Evolutionary conservation across 2,329 filamentous ascomycete genomes (phyloP), one percentile per base, ranked within the genome.

Genomic region (Raffaelea deltoideospora): DNA sequence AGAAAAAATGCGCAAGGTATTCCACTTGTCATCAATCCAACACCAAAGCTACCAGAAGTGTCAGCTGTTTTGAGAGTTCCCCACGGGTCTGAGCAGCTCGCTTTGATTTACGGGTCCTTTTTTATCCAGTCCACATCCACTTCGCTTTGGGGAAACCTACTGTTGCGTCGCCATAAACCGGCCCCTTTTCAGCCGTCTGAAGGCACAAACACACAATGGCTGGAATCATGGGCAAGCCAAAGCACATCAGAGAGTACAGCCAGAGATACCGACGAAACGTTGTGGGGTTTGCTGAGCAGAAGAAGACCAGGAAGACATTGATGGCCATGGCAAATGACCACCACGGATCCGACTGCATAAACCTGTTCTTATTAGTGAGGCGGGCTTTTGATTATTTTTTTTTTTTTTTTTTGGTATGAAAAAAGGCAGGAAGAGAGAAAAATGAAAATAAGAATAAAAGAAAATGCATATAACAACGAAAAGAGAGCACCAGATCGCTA

Each of bases 241-340:
- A 90, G 52, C 79, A 84, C 33, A 76, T 57, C 2, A 76, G 35
- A 27, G 76, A 65, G 51, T 88, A 88, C 34, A 75, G 64, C 67
- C 77, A 82, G 48, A 78, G 69, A 52, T 80, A 80, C 33, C 69
- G 68, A n/a, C 70, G 67, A 49, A 86, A 85, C 35, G 79, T 76
- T 8, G 76, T 77, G 1, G 70, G 69, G 33, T 63, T 71, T 33
- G 65, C 63, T n/a, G 66, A 61, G 45, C 66, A 67, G 54, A 73
- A 75, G 51, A 75, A 75, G 40, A 75, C 70, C 35, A 87, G 65
- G 48, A 79, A 82, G 43, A 88, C 82, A 49, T 88, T 90, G 50
- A 79, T 64, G 3, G 82, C 80, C 82, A 90, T 88, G 44, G 79
- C 79, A 37, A 86, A 69, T 0, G 79, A 81, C 80, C 77, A 86